Conservation (phyloP, 345 rosid species). For the Citrus unshiu region DNA sequence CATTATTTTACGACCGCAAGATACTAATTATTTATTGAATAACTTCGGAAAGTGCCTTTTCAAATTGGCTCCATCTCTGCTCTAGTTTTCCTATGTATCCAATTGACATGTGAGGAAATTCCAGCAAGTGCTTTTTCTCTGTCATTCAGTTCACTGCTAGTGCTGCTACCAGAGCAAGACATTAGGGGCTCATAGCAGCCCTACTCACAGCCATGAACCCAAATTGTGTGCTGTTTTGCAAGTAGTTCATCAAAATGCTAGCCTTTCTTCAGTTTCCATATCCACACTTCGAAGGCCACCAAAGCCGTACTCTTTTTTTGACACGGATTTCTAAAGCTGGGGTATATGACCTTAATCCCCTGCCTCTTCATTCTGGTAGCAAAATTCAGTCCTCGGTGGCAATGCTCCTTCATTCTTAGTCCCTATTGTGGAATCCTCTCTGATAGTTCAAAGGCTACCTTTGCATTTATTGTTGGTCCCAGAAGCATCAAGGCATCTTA, state of each 20-base stretch:
- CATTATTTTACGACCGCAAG: too few species aligned
- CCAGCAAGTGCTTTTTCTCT: constrained; percentile 76
- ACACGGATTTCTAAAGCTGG: constrained; percentile 45
- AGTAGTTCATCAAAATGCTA: constrained; percentile 62
- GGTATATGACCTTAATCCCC: constrained; percentile 75
- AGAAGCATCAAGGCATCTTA: too few species aligned
- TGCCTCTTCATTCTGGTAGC: constrained; percentile 64
- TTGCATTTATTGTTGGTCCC: too few species aligned
- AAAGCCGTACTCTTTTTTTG: constrained; percentile 68
- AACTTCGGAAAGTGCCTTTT: constrained; percentile 58
- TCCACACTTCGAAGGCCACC: constrained; percentile 77
- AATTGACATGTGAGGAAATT: constrained; percentile 87
- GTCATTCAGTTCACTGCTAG: constrained; percentile 68
- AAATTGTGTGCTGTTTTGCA: constrained; percentile 73
- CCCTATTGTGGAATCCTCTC: too few species aligned
- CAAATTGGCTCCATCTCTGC: constrained; percentile 84
- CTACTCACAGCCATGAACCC: constrained; percentile 91
- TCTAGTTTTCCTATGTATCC: constrained; percentile 84
- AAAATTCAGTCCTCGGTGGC: constrained; percentile 61
- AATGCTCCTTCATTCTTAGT: constrained; percentile 26
- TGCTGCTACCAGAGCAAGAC: constrained; percentile 53
- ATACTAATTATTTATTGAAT: too few species aligned
- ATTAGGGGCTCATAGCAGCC: too few species aligned
- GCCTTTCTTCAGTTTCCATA: constrained; percentile 73
- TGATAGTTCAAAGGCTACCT: too few species aligned